Evolutionary conservation across 495 filamentous ascomycete genomes (phyloP).

Genomic region (Hapsidospora chrysogenum): DNA sequence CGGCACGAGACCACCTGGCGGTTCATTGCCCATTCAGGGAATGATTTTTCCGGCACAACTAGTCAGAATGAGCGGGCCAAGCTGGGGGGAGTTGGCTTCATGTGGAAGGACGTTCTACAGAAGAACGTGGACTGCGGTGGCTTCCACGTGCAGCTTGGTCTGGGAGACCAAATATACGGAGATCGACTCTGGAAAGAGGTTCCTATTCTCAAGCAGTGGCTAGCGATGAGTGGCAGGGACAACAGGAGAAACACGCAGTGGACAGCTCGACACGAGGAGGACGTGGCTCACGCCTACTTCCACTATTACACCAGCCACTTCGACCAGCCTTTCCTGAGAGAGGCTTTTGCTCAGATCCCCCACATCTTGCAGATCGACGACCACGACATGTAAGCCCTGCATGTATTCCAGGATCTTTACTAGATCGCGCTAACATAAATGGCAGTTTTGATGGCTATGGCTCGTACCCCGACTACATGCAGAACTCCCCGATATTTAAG

Average conservation of each 20-base stretch:
- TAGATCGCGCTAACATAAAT: background rate
- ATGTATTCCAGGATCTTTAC: background rate
- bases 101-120: constrained; percentile 98
- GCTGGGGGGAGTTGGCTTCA: constrained; percentile 75
- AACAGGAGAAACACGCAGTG: constrained; percentile 77
- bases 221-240: constrained; percentile 76
- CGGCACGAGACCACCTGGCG: constrained; percentile 84
- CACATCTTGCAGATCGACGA: constrained; percentile 88
- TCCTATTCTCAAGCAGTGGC: constrained; percentile 82
- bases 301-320: constrained; percentile 98
- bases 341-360: constrained; percentile 94
- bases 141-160: constrained; percentile 81
- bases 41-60: constrained; percentile 82
- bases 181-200: constrained; percentile 96
- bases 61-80: constrained; percentile 68
- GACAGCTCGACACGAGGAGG: constrained; percentile 88
- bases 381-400: constrained; percentile 81
- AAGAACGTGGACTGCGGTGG: constrained; percentile 93
- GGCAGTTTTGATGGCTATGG: constrained; percentile 94
- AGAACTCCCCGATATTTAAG: constrained; percentile 91
- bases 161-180: constrained; percentile 91
- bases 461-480: constrained; percentile 96
- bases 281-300: constrained; percentile 90
- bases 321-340: constrained; percentile 82
- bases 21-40: constrained; percentile 90